A percentile compares a stretch with the other conserved stretches of the same genome.
phyloP scores from a whole-genome alignment of 345 rosid species.

The Arabidopsis thaliana region TAIR10.1 NC_003075.7:10301001-10301500 shows the following conservation, averaged over 20 bases:
- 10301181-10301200: conserved; percentile 1
- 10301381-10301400: conserved; percentile 32
- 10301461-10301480: conserved; percentile 22
- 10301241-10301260: conserved; percentile 70
- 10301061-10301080: conserved; percentile 75
- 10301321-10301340: conserved; percentile 74
- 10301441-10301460: conserved; percentile 22
- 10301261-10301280: conserved; percentile 75
- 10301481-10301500: conserved; percentile 6
- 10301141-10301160: conserved; percentile 90
- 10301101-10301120: conserved; percentile 90
- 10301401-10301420: conserved; percentile 41
- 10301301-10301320: conserved; percentile 85
- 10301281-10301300: conserved; percentile 78
- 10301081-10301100: conserved; percentile 93
- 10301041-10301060: conserved; percentile 25
- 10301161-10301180: conserved; percentile 71
- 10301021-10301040: background rate
- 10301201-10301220: conserved; percentile 62
- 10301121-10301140: conserved; percentile 90
- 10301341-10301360: conserved; percentile 76
- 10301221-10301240: conserved; percentile 62
- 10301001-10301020: conserved; percentile 38
- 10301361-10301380: conserved; percentile 33
- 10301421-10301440: conserved; percentile 27